phyloP scores from a whole-genome alignment of 805 yeast species.

The Jamesozyma gamospora region DNA sequence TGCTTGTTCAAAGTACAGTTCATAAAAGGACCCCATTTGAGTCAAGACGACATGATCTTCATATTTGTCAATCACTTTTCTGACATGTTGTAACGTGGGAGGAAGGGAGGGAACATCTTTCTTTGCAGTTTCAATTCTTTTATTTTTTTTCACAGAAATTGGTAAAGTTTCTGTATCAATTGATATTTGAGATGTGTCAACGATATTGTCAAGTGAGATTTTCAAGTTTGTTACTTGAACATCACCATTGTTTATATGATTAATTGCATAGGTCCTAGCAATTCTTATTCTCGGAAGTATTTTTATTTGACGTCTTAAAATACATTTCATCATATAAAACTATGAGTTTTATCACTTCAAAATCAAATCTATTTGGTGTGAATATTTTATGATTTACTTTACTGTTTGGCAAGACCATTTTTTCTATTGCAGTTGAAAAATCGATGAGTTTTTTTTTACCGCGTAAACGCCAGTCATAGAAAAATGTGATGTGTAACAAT shows the following conservation, averaged over 20 bases:
- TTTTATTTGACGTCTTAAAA: neutral
- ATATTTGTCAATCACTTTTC: slow-evolving; percentile 36
- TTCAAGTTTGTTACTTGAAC: neutral
- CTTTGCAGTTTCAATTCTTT: neutral
- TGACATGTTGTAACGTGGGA: slow-evolving; percentile 30
- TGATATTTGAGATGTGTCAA: neutral
- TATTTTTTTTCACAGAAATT: neutral
- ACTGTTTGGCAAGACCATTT: neutral
- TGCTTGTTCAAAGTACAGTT: slow-evolving; percentile 85
- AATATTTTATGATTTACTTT: too few species aligned
- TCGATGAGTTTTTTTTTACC: too few species aligned
- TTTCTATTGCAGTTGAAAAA: too few species aligned
- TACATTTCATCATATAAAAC: neutral
- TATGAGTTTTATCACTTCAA: too few species aligned
- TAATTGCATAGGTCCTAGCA: neutral
- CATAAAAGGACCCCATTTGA: slow-evolving; percentile 83
- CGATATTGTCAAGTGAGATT: neutral
- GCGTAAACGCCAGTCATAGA: too few species aligned
- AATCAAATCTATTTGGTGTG: too few species aligned
- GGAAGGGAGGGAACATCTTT: slow-evolving; percentile 16
- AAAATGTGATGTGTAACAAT: too few species aligned
- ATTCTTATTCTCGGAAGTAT: neutral
- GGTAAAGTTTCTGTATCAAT: neutral
- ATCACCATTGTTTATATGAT: neutral
- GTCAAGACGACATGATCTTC: slow-evolving; percentile 53